phyloP scores from a whole-genome alignment of 2,329 filamentous ascomycete genomes.

The Corinectria fuckeliana region DNA sequence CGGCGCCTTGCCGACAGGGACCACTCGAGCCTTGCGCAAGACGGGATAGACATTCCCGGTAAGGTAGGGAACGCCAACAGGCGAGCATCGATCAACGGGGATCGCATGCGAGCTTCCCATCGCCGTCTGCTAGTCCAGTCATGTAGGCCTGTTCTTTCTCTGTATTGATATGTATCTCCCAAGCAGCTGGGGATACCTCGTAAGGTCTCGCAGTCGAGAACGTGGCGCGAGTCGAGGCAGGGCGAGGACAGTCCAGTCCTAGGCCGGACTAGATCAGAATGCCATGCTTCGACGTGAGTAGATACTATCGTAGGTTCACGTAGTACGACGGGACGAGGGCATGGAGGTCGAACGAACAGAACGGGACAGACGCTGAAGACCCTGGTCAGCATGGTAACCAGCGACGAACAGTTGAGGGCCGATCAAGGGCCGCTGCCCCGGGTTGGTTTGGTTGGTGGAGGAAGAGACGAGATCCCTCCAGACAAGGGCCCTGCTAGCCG shows the following conservation, averaged over 20 bases:
- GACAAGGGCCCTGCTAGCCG: constrained; percentile 20
- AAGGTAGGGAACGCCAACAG: constrained; percentile 2
- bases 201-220: constrained; percentile 1
- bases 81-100: constrained; percentile 14
- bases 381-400: constrained; percentile 3
- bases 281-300: constrained; percentile 5
- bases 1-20: constrained; percentile 9
- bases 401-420: constrained; percentile 1
- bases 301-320: too few species aligned
- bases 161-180: background rate
- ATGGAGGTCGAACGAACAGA: constrained; percentile 5
- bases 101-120: constrained; percentile 19
- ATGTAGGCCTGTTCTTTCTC: background rate
- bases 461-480: constrained; percentile 9
- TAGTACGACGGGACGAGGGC: constrained; percentile 12
- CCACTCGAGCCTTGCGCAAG: constrained; percentile 1
- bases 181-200: background rate
- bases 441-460: constrained; percentile 5
- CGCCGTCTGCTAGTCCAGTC: background rate
- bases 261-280: constrained; percentile 17
- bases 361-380: constrained; percentile 8
- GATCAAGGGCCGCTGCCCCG: constrained; percentile 11
- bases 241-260: constrained; percentile 5
- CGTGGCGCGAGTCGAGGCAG: constrained; percentile 17
- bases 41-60: background rate